Conservation (phyloP, 1,284 basidiomycete genomes). For the Butyriboletus appendiculatus region DNA sequence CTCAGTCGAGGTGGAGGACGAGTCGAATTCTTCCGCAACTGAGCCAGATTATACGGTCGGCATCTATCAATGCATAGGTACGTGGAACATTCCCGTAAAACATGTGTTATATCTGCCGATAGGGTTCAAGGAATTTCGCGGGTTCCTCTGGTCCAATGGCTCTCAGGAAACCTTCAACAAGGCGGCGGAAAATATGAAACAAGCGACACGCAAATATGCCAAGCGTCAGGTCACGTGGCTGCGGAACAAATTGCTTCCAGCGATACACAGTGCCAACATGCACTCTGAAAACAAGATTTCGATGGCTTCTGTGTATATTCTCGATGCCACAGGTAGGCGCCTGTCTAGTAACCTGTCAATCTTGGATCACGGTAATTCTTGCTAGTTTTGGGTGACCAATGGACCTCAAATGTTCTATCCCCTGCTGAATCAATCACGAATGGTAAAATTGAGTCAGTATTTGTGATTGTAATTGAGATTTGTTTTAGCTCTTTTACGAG, state of each 20-base stretch:
- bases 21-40: neutral
- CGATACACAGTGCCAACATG: conserved; percentile 54
- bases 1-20: neutral
- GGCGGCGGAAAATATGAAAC: conserved; percentile 82
- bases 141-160: conserved; percentile 52
- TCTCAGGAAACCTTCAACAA: conserved; percentile 50
- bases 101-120: conserved; percentile 3
- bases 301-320: conserved; percentile 51
- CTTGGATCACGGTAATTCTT: conserved; percentile 8
- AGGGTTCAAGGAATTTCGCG: conserved; percentile 92
- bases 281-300: conserved; percentile 30
- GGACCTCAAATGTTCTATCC: conserved; percentile 55
- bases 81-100: neutral
- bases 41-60: conserved; percentile 71
- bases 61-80: conserved; percentile 95
- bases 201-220: conserved; percentile 89
- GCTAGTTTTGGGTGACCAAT: conserved; percentile 57
- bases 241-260: conserved; percentile 86
- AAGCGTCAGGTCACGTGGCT: conserved; percentile 94
- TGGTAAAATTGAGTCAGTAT: conserved; percentile 38
- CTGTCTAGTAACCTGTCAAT: neutral
- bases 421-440: conserved; percentile 53
- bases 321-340: conserved; percentile 74
- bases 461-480: conserved; percentile 2
- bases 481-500: conserved; percentile 60